These are phyloP conservation scores for Hydnomerulius pinastri DNA, from an alignment of 768 basidiomycete species.

Conservation along the genomic window DNA sequence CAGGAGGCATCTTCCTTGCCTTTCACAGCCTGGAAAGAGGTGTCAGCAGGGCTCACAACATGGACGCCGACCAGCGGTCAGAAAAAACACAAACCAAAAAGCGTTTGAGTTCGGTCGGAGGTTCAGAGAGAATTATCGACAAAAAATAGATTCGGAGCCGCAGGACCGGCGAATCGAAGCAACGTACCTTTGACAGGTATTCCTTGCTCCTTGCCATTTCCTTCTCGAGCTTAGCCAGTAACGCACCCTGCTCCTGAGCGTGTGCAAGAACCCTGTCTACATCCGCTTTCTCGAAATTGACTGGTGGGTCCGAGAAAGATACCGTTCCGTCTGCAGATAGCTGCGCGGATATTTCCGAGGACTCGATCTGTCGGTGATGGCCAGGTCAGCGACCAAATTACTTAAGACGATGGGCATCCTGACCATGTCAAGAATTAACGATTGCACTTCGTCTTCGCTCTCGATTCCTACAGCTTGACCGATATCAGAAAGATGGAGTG, in stretches of 20 bases:
- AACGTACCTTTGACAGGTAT: constrained; percentile 66
- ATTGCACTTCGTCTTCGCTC: constrained; percentile 54
- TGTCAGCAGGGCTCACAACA: background rate
- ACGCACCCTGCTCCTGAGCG: constrained; percentile 48
- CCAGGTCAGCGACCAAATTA: background rate
- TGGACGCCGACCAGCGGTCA: background rate
- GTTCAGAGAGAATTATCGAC: background rate
- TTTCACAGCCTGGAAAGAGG: constrained; percentile 26
- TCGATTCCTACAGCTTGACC: constrained; percentile 47
- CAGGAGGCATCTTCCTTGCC: constrained; percentile 29
- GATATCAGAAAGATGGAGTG: constrained; percentile 73
- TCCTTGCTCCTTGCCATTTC: constrained; percentile 64
- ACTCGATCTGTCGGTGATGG: constrained; percentile 57
- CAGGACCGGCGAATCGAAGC: background rate
- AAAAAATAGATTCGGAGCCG: background rate
- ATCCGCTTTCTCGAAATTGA: constrained; percentile 58
- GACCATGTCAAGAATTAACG: constrained; percentile 75
- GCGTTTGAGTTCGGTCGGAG: background rate
- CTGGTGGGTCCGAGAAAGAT: constrained; percentile 66
- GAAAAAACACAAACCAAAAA: background rate
- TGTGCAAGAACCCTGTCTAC: constrained; percentile 59
- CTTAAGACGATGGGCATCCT: constrained; percentile 14
- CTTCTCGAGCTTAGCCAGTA: constrained; percentile 24
- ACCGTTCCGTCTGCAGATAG: constrained; percentile 72
- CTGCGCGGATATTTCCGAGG: constrained; percentile 66